Base-by-base conservation (phyloP, 345 rosid species). In the Euphorbia tirucalli region DNA sequence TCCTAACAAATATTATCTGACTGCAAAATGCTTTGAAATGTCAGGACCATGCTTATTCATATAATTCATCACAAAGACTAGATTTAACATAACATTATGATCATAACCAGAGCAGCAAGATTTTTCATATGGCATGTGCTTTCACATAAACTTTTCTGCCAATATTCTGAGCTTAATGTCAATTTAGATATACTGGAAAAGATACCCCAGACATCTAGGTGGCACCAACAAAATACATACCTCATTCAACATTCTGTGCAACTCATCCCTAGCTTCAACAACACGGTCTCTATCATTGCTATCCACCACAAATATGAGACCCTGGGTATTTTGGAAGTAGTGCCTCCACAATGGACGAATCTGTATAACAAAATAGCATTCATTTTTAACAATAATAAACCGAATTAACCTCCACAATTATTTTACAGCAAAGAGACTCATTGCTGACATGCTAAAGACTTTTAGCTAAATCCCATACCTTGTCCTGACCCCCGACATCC, bases 401-500 rank as follows among this genome's bases (percentile, higher is more conserved):
- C 39, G 50, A 1, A 54, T 43, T 43, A 21, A 62, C 46, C 27
- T 62, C 18, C 48, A 62, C 13, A 11, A 35, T 21, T 35, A 62
- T 43, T 41, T 39, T 63, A 19, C 1, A 16, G 57, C 46, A 13
- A 46, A 46, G 19, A 7, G 16, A 11, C 52, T 13, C 11, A 0
- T 46, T 46, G 14, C 52, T 15, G 11, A 46, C 3, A 35, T 35
- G 7, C 4, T 3, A 35, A 3, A 35, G 7, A 32, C 4, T 32
- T 54, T 4, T 54, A 21, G 5, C 2, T 0, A 16, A 5, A 44
- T 19, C 2, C 8, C 61, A n/a, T 48, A 71, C 74, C 74, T 71
- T 71, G 68, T 71, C 74, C 62, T 71, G 74, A 35, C 74, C 74
- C 21, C 74, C 74, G 35, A 71, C 74, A 71, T 71, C 74, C 74